Conservation (phyloP, 2,329 filamentous ascomycete species). For the Paradendryphiella salina region DNA sequence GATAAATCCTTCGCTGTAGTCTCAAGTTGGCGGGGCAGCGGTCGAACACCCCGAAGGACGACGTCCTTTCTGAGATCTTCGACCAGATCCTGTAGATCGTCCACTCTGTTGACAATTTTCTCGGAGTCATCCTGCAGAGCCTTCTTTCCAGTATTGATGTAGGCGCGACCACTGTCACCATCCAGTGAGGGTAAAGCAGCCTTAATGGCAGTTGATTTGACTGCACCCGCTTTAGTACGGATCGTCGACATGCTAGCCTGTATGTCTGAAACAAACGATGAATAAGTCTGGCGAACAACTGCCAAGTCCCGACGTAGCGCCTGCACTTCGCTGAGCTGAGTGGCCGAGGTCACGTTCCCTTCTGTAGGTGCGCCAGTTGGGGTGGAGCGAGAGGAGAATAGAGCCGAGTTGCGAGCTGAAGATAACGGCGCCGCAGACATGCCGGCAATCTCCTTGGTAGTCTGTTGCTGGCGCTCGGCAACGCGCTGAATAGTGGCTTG, state of each 20-base stretch:
- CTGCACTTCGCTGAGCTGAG: conserved; percentile 77
- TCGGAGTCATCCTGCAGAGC: conserved; percentile 85
- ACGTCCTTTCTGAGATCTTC: conserved; percentile 98
- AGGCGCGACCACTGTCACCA: conserved; percentile 78
- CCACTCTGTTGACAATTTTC: conserved; percentile 85
- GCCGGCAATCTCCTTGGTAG: conserved; percentile 81
- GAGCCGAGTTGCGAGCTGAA: conserved; percentile 42
- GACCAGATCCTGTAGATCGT: conserved; percentile 95
- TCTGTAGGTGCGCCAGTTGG: conserved; percentile 26
- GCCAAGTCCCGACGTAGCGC: conserved; percentile 84
- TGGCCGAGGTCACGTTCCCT: conserved; percentile 50
- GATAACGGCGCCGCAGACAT: conserved; percentile 56
- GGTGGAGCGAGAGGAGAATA: conserved; percentile 38
- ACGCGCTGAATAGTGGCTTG: conserved; percentile 80
- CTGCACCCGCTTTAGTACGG: conserved; percentile 75
- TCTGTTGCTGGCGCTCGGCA: conserved; percentile 86
- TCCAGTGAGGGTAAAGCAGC: conserved; percentile 71
- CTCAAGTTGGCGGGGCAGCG: conserved; percentile 87
- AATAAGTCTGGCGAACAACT: conserved; percentile 89
- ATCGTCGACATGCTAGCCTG: conserved; percentile 84
- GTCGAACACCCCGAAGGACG: conserved; percentile 86
- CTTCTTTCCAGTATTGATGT: conserved; percentile 86
- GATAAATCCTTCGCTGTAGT: conserved; percentile 85
- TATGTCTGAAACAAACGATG: conserved; percentile 85
- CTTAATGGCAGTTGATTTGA: conserved; percentile 76